Evolutionary conservation across 1,139 yeast species (phyloP), one percentile per base, ranked within the genome.

Genomic region (Saccharomyces pastorianus): DNA sequence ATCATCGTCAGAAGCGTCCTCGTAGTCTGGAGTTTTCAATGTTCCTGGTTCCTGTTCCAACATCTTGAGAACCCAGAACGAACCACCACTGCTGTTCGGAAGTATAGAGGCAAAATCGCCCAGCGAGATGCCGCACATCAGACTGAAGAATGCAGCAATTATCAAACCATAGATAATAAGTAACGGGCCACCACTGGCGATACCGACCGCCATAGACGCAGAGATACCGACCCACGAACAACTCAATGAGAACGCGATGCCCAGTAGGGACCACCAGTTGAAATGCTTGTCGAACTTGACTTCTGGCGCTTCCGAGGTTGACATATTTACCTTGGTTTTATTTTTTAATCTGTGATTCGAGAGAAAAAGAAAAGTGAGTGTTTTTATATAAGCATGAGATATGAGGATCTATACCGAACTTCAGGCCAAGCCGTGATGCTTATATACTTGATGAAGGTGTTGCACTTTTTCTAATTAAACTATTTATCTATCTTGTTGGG

Each of bases 61-160:
- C 58, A 81, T 69, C 34, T 78, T 77, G 61, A 80, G 69, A 1
- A 83, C 77, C 85, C 85, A 81, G 54, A 77, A 81, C 63, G 80
- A 80, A 61, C 80, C 84, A 26, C 85, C 85, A 28, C 84, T 84
- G 48, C 84, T 82, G 53, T 71, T 71, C 0, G 85, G 85, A 63
- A 77, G 77, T 42, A 82, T 78, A 50, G 78, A 73, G 1, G 81
- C 75, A 63, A 81, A 69, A 59, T 81, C 85, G n/a, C 81, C 74
- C 34, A 78, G 68, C 3, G 81, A 73, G 51, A 75, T 66, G 7
- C 77, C 82, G 50, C 78, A 72, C 62, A 76, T 72, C 52, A 74
- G 64, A 3, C 81, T 74, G 34, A 79, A 67, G 52, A 68, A 70
- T 8, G 84, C 79, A 52, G 82, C 79, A 59, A 82, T 81, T 7